A percentile compares a stretch with the other conserved stretches of the same genome.
Conservation (phyloP, 306 rosid genomes). For the Purshia tridentata region DNA sequence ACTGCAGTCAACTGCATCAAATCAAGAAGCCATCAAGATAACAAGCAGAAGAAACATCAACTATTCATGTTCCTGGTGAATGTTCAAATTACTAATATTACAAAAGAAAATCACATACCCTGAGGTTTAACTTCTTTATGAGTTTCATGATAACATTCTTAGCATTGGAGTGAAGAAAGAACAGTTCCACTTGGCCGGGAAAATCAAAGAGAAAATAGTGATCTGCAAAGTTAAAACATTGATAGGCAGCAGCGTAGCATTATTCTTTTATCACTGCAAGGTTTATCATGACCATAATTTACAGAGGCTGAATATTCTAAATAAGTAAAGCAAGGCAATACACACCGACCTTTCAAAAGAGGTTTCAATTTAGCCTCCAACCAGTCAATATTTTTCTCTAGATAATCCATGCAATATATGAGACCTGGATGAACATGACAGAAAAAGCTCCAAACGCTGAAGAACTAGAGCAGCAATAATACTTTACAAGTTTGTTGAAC, state of each 20-base stretch:
- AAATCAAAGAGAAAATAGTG: slow-evolving; percentile 95
- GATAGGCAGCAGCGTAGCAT: slow-evolving; percentile 12
- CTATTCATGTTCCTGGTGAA: not conserved
- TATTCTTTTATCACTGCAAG: not conserved
- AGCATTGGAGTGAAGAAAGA: slow-evolving; percentile 83
- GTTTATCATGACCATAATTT: not conserved
- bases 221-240: slow-evolving; percentile 56
- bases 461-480: slow-evolving; percentile 5
- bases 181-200: slow-evolving; percentile 94
- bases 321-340: slow-evolving; percentile 14
- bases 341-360: slow-evolving; percentile 78
- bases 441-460: slow-evolving; percentile 19
- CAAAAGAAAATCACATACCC: slow-evolving; percentile 50
- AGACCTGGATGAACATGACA: slow-evolving; percentile 60
- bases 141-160: slow-evolving; percentile 74
- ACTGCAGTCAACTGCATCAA: slow-evolving; percentile 86
- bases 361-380: slow-evolving; percentile 76
- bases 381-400: slow-evolving; percentile 95
- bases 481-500: slow-evolving; percentile 1
- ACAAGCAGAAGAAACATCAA: not conserved
- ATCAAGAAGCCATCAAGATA: slow-evolving; percentile 35
- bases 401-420: slow-evolving; percentile 89
- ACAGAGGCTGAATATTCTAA: not conserved
- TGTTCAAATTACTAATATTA: slow-evolving; percentile 18
- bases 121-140: slow-evolving; percentile 64